Conservation (phyloP, 352 stramenopile genomes). For the Phytopythium litorale region DNA sequence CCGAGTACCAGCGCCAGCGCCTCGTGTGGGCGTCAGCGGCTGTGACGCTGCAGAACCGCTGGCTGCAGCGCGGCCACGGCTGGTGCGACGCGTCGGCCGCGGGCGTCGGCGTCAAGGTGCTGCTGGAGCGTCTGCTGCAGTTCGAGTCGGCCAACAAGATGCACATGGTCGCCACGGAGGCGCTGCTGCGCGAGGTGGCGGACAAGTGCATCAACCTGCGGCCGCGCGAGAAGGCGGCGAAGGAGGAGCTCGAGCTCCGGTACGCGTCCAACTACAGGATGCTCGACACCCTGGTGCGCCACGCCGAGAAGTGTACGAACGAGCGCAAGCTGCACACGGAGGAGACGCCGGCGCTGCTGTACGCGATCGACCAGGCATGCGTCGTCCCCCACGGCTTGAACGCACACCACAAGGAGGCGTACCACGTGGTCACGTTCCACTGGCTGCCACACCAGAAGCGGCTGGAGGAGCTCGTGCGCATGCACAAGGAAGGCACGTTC, state of each 20-base stretch:
- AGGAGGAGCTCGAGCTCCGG: slow-evolving; percentile 31
- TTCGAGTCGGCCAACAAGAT: slow-evolving; percentile 72
- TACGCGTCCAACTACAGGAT: slow-evolving; percentile 37
- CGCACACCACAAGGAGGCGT: slow-evolving; percentile 41
- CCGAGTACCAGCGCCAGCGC: slow-evolving; percentile 44
- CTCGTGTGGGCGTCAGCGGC: slow-evolving; percentile 52
- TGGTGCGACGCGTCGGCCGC: slow-evolving; percentile 59
- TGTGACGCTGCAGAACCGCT: slow-evolving; percentile 58
- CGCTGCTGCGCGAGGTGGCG: slow-evolving; percentile 51
- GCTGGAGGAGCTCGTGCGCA: slow-evolving; percentile 60
- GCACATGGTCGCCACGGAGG: slow-evolving; percentile 68
- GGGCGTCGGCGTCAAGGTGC: slow-evolving; percentile 58
- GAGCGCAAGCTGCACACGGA: slow-evolving; percentile 76
- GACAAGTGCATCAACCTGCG: slow-evolving; percentile 59
- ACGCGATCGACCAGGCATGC: slow-evolving; percentile 61
- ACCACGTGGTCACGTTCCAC: slow-evolving; percentile 60
- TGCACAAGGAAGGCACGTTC: slow-evolving; percentile 77
- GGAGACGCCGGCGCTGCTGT: slow-evolving; percentile 52
- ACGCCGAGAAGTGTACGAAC: slow-evolving; percentile 63
- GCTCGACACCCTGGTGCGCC: slow-evolving; percentile 45
- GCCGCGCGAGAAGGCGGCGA: slow-evolving; percentile 34
- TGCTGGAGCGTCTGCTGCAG: slow-evolving; percentile 49
- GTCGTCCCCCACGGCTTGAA: slow-evolving; percentile 48
- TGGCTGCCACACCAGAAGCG: slow-evolving; percentile 50
- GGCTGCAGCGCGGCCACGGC: slow-evolving; percentile 56